Percentiles rank a stretch among this genome's conserved stretches.
These are phyloP conservation scores for Paecilomyces formosus DNA, from an alignment of 2,329 filamentous ascomycete genomes.

Conservation along the genomic window DNA sequence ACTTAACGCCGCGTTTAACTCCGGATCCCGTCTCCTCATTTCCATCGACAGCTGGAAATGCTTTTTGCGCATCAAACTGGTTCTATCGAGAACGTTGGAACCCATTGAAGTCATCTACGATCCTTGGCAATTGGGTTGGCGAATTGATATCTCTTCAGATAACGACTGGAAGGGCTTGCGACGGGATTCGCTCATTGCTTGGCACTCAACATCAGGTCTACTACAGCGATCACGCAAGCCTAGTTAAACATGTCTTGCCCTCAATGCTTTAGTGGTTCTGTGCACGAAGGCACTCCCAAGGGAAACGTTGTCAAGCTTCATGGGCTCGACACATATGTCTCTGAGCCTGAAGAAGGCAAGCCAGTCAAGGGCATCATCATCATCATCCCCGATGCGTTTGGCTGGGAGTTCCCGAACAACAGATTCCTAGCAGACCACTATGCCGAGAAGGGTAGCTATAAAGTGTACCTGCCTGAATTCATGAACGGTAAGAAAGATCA, in stretches of 20 bases:
- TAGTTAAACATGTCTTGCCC: constrained; percentile 18
- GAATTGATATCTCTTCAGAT: background rate
- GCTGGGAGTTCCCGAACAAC: constrained; percentile 48
- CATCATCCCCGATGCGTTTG: constrained; percentile 50
- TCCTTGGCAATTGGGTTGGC: background rate
- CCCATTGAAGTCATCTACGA: background rate
- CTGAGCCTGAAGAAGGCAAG: constrained; percentile 7
- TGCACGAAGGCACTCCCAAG: constrained; percentile 39
- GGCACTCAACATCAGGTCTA: background rate
- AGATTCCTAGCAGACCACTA: constrained; percentile 48
- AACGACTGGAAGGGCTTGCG: background rate
- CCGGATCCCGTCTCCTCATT: background rate
- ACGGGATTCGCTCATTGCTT: background rate
- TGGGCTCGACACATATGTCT: constrained; percentile 44
- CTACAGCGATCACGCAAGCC: background rate
- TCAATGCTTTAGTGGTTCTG: constrained; percentile 41
- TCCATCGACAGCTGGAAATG: background rate
- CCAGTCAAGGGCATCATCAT: constrained; percentile 44
- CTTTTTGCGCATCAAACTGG: background rate
- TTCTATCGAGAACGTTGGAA: background rate
- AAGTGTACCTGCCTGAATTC: constrained; percentile 51
- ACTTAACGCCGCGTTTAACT: background rate
- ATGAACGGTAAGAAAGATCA: constrained; percentile 38
- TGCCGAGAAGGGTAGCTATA: constrained; percentile 43
- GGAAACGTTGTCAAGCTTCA: constrained; percentile 42